Evolutionary conservation across 495 filamentous ascomycete genomes (phyloP).

Genomic region (Usnea hakonensis): DNA sequence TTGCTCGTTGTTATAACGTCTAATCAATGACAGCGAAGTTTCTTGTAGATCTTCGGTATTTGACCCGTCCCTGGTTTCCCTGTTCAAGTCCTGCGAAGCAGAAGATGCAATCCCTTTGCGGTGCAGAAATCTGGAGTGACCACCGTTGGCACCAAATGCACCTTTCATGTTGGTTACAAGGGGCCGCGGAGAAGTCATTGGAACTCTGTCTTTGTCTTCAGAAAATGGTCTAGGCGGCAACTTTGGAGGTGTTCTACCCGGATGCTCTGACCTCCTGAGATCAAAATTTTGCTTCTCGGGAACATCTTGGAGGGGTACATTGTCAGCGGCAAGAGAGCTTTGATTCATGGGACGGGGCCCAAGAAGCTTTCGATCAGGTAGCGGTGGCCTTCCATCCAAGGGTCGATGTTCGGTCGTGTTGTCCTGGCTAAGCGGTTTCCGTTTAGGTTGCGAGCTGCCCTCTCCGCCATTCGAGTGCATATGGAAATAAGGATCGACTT

Average conservation of each 20-base stretch:
- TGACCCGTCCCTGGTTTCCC: background rate
- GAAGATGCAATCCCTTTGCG: background rate
- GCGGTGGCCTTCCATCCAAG: constrained; percentile 51
- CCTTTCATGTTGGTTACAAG: background rate
- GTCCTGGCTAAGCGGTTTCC: constrained; percentile 44
- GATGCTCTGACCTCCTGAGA: constrained; percentile 16
- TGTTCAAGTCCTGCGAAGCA: background rate
- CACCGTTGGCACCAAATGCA: background rate
- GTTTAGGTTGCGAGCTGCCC: background rate
- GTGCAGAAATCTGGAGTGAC: background rate
- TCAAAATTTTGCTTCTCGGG: constrained; percentile 11
- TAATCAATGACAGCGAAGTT: constrained; percentile 75
- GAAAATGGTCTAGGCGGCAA: constrained; percentile 27
- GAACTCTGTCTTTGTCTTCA: background rate
- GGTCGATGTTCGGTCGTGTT: constrained; percentile 83
- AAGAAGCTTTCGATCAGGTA: constrained; percentile 15
- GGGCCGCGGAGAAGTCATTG: constrained; percentile 24
- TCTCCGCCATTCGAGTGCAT: background rate
- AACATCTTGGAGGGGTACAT: constrained; percentile 3
- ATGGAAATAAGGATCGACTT: constrained; percentile 10
- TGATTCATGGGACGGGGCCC: constrained; percentile 22
- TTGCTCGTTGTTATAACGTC: constrained; percentile 77
- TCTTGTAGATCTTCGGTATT: background rate
- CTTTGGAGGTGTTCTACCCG: constrained; percentile 23
- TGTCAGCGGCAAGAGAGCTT: constrained; percentile 4